phyloP scores from a whole-genome alignment of 1,284 basidiomycete genomes.

The Termitomyces sp. region DNA sequence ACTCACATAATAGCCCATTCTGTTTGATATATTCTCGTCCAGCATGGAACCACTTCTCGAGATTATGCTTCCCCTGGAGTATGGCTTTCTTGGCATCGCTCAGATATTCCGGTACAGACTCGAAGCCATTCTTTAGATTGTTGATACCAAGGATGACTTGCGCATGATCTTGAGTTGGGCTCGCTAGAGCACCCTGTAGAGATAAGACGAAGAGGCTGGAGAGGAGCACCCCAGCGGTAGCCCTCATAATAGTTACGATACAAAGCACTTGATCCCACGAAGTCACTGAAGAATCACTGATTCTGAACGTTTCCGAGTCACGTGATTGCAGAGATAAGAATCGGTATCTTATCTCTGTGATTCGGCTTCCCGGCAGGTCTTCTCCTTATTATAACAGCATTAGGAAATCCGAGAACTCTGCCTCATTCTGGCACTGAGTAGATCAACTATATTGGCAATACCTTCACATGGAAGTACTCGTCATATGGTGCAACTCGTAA shows the following conservation, averaged over 20 bases:
- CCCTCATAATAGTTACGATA: constrained; percentile 15
- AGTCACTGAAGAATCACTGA: too few species aligned
- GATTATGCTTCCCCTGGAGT: constrained; percentile 41
- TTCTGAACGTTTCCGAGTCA: too few species aligned
- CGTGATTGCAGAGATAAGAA: too few species aligned
- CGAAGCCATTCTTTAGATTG: constrained; percentile 4
- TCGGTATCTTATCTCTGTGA: too few species aligned
- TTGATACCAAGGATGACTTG: constrained; percentile 15
- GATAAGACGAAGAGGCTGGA: constrained; percentile 8
- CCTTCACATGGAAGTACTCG: background rate
- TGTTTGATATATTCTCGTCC: constrained; percentile 66
- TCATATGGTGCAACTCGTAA: constrained; percentile 4
- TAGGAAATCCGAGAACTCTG: too few species aligned
- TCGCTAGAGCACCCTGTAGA: constrained; percentile 4
- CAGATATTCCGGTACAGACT: constrained; percentile 28
- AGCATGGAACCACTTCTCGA: constrained; percentile 50
- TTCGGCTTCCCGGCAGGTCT: too few species aligned
- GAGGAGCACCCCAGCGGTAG: constrained; percentile 7
- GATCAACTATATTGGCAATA: background rate
- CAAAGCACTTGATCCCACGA: too few species aligned
- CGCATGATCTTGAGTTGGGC: constrained; percentile 8
- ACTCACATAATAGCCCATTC: constrained; percentile 57
- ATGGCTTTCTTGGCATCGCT: constrained; percentile 39
- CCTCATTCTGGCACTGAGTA: too few species aligned
- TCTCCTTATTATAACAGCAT: too few species aligned